A percentile compares a stretch with the other conserved stretches of the same genome.
phyloP scores from a whole-genome alignment of 2,329 filamentous ascomycete species.

The Hymenoscyphus scutula region DNA sequence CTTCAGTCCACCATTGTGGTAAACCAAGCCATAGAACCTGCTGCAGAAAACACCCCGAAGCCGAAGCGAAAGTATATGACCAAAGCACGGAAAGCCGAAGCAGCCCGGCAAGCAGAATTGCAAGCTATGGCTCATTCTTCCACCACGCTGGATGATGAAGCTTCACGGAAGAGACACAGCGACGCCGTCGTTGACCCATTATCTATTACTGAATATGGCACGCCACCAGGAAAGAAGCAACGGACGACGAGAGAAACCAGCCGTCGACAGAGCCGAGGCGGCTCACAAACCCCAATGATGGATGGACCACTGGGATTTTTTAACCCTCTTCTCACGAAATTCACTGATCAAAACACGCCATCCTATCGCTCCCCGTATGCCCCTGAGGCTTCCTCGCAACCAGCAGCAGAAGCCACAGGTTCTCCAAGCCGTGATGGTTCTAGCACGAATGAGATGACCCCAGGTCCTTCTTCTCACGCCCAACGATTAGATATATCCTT shows the following conservation, averaged over 20 bases:
- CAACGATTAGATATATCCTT: too few relatives aligned
- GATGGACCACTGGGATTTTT: neutral
- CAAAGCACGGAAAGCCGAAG: neutral
- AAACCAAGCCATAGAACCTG: neutral
- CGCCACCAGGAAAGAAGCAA: neutral
- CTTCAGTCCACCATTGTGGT: neutral
- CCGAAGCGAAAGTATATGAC: neutral
- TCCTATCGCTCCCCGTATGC: neutral
- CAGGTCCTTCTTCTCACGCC: neutral
- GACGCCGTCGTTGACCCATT: neutral
- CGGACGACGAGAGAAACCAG: neutral
- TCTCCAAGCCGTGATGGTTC: neutral
- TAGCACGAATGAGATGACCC: neutral
- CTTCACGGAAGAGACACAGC: neutral
- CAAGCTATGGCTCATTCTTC: neutral
- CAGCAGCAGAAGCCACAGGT: too few relatives aligned
- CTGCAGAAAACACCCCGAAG: neutral
- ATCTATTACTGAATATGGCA: neutral
- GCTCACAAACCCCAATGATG: neutral
- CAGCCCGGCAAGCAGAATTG: neutral
- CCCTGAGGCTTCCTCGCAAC: too few relatives aligned
- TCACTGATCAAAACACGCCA: neutral
- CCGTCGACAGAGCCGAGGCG: neutral
- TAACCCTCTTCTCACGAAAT: neutral
- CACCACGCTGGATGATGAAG: neutral